Base-by-base conservation (phyloP, 2,329 filamentous ascomycete genomes). In the Calonectria naviculata region DNA sequence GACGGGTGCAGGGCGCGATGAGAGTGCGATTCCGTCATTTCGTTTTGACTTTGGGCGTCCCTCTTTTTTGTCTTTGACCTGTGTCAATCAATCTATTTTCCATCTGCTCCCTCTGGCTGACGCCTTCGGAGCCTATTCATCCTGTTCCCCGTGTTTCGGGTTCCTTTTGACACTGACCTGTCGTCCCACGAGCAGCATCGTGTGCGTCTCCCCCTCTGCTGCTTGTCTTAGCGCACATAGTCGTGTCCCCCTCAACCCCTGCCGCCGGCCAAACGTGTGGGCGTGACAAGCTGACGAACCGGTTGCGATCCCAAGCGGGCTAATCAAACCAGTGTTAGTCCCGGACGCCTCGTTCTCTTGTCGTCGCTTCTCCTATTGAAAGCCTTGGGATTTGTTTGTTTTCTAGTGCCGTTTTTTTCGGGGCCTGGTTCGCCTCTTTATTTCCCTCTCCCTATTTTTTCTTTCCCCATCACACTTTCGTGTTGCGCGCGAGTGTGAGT, bases 261-360 rank as follows among this genome's bases (percentile, higher is more conserved):
- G 10, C 26, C n/a, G 31, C 31, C 24, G 31, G 31, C 31, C 29
- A 36, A n/a, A 4, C 7, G 21, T 36, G 52, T 38, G n/a, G 42
- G 21, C n/a, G 52, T 24, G 42, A 21, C 42, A 46, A 38, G 31
- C 31, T 58, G 52, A 36, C 52, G 52, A 58, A 58, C 52, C 52
- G 52, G 47, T 52, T 52, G 47, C 47, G 15, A 26, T 52, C 21
- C 21, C 24, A 58, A 58, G 21, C 31, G 21, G 24, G 31, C 52
- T 58, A 58, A 58, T 58, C 52, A 58, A 58, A 58, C 52, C 52
- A 58, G 52, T 58, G 52, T 58, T 58, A 58, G 52, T 58, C 52
- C 31, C 31, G 52, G 31, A 13, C 52, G 52, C 52, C 52, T 65
- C 62, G 54, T 63, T 36, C 17, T 4, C 41, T 10, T 62, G 38